These are phyloP conservation scores for Phytophthora cajani DNA, from an alignment of 352 stramenopile genomes.

Conservation along the genomic window DNA sequence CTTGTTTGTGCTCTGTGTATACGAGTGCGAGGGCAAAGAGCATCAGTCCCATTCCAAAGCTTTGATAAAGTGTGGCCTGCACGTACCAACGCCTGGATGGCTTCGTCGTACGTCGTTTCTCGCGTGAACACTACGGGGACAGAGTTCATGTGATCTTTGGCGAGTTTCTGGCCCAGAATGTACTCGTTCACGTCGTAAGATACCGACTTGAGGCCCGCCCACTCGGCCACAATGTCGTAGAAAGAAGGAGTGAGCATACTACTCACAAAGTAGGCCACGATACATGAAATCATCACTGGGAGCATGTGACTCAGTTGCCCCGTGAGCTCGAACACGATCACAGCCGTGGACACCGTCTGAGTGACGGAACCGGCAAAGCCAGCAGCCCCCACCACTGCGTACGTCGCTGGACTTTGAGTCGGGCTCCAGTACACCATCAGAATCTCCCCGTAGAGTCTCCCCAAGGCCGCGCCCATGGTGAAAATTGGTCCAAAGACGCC, in stretches of 20 bases:
- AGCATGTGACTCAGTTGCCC: conserved; percentile 87
- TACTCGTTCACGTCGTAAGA: conserved; percentile 87
- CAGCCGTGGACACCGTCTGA: conserved; percentile 86
- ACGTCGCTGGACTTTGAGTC: conserved; percentile 78
- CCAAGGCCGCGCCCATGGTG: conserved; percentile 79
- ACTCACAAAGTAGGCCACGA: conserved; percentile 88
- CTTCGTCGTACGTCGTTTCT: conserved; percentile 81
- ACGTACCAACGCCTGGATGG: conserved; percentile 65
- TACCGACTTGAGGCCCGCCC: conserved; percentile 74
- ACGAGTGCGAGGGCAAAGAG: background rate
- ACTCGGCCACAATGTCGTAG: conserved; percentile 86
- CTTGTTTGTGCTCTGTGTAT: conserved; percentile 64
- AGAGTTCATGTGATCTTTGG: conserved; percentile 70
- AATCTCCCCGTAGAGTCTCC: conserved; percentile 79
- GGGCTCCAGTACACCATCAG: conserved; percentile 74
- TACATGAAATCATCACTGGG: conserved; percentile 83
- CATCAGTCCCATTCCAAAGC: no score
- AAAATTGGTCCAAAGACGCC: conserved; percentile 87
- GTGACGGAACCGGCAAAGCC: conserved; percentile 92
- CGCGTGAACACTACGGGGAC: conserved; percentile 68
- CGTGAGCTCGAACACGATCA: conserved; percentile 90
- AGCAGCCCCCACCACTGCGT: conserved; percentile 93
- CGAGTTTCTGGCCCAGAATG: conserved; percentile 72
- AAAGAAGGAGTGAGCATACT: conserved; percentile 80
- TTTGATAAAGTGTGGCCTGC: no score